These are phyloP conservation scores for Amphichorda felina DNA, from an alignment of 2,329 filamentous ascomycete species.

Conservation along the genomic window DNA sequence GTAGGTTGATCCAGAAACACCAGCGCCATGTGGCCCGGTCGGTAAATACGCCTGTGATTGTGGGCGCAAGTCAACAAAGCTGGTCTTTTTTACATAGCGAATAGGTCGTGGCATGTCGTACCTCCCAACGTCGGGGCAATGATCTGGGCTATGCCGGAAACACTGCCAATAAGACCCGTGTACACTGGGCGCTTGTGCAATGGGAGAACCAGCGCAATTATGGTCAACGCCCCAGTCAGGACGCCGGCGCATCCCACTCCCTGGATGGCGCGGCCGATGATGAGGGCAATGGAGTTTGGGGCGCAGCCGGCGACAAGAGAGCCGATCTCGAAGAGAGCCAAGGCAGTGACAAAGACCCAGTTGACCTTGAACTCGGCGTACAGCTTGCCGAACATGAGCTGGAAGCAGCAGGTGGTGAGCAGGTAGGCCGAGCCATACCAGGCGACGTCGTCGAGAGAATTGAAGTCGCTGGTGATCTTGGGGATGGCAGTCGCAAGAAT, in stretches of 20 bases:
- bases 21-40: too few species aligned
- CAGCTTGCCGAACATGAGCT: conserved; percentile 40
- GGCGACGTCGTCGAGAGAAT: conserved; percentile 46
- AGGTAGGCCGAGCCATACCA: conserved; percentile 53
- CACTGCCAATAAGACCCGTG: conserved; percentile 20
- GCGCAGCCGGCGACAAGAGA: conserved; percentile 6
- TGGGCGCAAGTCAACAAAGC: too few species aligned
- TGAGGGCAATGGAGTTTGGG: conserved; percentile 6
- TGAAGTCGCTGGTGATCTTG: too few species aligned
- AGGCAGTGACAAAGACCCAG: conserved; percentile 8
- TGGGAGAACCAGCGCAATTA: conserved; percentile 4
- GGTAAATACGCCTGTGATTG: conserved; percentile 6
- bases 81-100: not conserved
- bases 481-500: too few species aligned
- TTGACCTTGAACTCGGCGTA: conserved; percentile 37
- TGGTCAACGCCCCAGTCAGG: conserved; percentile 20
- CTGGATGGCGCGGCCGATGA: conserved; percentile 8
- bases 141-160: conserved; percentile 22
- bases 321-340: conserved; percentile 7
- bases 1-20: conserved; percentile 16
- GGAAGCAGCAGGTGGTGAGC: too few species aligned
- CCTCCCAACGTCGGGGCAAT: conserved; percentile 6
- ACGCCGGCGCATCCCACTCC: conserved; percentile 7
- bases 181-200: conserved; percentile 18
- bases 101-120: conserved; percentile 8